phyloP scores from a whole-genome alignment of 2,329 filamentous ascomycete species.

The Volutella citrinella region DNA sequence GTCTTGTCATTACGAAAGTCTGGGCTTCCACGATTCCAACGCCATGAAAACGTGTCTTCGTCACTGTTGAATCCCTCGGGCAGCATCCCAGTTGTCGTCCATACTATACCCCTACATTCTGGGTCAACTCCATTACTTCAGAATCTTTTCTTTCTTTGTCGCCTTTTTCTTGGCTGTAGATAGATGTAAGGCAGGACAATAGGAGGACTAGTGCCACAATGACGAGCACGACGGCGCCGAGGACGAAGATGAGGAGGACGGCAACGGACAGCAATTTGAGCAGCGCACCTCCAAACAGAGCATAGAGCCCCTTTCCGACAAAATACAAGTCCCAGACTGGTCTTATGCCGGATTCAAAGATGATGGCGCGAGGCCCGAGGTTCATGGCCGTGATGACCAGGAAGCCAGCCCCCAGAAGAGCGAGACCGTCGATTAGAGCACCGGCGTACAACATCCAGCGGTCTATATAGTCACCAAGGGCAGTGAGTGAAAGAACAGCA shows the following conservation, averaged over 20 bases:
- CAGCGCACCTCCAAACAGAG: constrained; percentile 12
- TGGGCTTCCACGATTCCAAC: too few relatives aligned
- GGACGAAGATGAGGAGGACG: constrained; percentile 11
- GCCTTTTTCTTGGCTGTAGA: too few relatives aligned
- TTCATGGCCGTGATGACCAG: constrained; percentile 15
- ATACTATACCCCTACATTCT: too few relatives aligned
- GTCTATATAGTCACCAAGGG: constrained; percentile 3
- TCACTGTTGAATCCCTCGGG: too few relatives aligned
- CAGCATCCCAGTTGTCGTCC: too few relatives aligned
- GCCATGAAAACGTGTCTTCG: too few relatives aligned
- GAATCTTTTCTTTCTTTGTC: too few relatives aligned
- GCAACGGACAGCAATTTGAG: constrained; percentile 15
- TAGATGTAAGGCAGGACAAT: too few relatives aligned
- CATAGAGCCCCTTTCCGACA: constrained; percentile 9
- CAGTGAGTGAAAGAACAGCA: constrained; percentile 9
- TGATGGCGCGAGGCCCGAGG: constrained; percentile 11
- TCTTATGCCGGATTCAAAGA: constrained; percentile 8
- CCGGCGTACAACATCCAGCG: constrained; percentile 13
- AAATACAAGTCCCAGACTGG: constrained; percentile 10
- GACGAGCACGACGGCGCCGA: constrained; percentile 4
- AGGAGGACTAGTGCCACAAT: too few relatives aligned
- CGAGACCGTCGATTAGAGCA: constrained; percentile 8
- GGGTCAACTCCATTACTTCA: too few relatives aligned
- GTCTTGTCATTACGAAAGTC: too few relatives aligned
- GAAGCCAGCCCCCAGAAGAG: constrained; percentile 8